Evolutionary conservation across 495 filamentous ascomycete genomes (phyloP), one percentile per base, ranked within the genome.

Genomic region (Penicillium bialowiezense): DNA sequence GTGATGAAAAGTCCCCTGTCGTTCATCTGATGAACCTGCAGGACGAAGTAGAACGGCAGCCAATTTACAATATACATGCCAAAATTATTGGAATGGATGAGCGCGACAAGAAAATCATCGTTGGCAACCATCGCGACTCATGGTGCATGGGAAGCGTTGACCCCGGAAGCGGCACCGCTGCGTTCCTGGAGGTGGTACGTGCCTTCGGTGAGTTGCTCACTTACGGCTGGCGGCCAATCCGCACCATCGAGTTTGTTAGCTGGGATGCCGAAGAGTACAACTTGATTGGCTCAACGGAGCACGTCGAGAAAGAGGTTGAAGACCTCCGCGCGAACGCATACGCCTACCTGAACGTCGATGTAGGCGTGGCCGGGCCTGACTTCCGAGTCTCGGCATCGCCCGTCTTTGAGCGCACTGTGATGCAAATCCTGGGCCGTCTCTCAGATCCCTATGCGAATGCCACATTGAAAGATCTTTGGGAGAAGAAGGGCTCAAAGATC

Each of bases 251-350:
- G 59, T 98, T 98, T 64, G 87, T 88, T 51, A 95, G 88, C 32
- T 98, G 95, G 93, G 93, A 98, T 63, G 93, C 77, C 23, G 85
- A 85, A 56, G 90, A 91, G 65, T 97, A 96, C 69, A 97, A 97
- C 64, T 65, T 92, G 28, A 90, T 97, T 44, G 93, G 93, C 12
- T 93, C 89, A 8, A 97, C 95, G 17, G 95, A 98, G 63, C 90
- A 89, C 56, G 92, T 97, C 31, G 93, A 98, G 70, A 78, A 78
- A 17, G 68, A 78, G 41, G 60, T 81, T 7, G 77, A 82, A 3
- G 58, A 68, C 13, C 69, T 89, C 6, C 83, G 83, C 6, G 61
- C 68, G 12, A 67, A 86, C 58, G 86, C 74, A 0, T 79, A 89
- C 41, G 91, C 89, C 6, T 98, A 98, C 64, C 72, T 98, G 51